Base-by-base conservation (phyloP, 352 stramenopile genomes). In the Phytophthora sojae region DNA sequence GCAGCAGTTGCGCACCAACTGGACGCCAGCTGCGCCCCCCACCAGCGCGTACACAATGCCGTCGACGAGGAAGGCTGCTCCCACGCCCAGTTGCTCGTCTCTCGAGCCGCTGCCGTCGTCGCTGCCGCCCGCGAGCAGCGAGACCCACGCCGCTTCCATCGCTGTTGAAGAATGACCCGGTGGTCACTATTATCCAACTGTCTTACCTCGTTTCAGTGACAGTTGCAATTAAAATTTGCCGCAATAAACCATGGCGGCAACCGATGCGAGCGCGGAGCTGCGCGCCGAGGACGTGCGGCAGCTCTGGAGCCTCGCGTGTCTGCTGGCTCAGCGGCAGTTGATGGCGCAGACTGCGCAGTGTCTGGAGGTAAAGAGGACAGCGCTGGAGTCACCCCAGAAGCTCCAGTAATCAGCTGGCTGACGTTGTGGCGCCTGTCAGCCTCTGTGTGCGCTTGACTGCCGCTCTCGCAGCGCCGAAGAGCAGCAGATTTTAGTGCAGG, bases 1-100 rank as follows among this genome's bases (percentile, higher is more conserved):
- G 32, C 80, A 89, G 76, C 88, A 95, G 51, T 95, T 96, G 50
- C 90, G 90, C 45, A 86, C 77, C n/a, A 96, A 68, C 66, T 96
- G 90, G 37, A 90, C 76, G 21, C 84, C 75, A 9, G 85, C 73
- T 3, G 76, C 77, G 15, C 75, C 75, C n/a, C 76, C 85, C 25
- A 95, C 82, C 6, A 93, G 52, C 44, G 84, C 84, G 39, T 95
- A 95, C 12, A 83, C 78, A 32, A 90, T 89, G 3, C 77, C 75
- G 54, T 92, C 88, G 9, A 88, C 76, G 12, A 93, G 76, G 68
- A 95, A 95, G 12, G 88, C 81, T 3, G 78, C 73, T 3, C 77
- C 78, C 11, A 95, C 86, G 39, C 84, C 83, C 56, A 79, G 42
- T 50, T 85, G 67, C 56, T 84, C 79, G 25, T 81, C 75, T 11